phyloP scores from a whole-genome alignment of 352 stramenopile species.

The Phytopythium helicoides region DNA sequence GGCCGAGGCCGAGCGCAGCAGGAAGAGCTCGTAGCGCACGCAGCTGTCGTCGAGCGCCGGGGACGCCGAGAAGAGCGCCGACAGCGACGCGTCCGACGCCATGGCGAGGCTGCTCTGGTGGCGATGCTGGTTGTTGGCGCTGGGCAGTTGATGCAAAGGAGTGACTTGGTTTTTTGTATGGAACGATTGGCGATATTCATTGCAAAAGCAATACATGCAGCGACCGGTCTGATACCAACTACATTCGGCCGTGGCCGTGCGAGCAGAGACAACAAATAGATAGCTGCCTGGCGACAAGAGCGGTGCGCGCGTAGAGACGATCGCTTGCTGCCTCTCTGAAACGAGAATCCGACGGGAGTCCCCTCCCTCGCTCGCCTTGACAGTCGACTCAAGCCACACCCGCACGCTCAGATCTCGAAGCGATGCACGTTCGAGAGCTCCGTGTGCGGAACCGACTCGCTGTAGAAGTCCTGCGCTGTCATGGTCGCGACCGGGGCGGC shows the following conservation, averaged over 20 bases:
- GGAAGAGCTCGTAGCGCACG: conserved; percentile 9
- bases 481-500: conserved; percentile 18
- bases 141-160: too few relatives aligned
- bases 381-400: too few relatives aligned
- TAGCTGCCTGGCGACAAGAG: neutral
- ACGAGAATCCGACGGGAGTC: too few relatives aligned
- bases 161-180: too few relatives aligned
- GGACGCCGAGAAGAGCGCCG: conserved; percentile 4
- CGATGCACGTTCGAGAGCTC: conserved; percentile 37
- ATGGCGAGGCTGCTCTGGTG: neutral
- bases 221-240: too few relatives aligned
- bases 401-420: conserved; percentile 47
- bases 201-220: too few relatives aligned
- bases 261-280: conserved; percentile 6
- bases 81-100: neutral
- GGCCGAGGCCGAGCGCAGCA: neutral
- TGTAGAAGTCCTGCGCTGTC: conserved; percentile 62
- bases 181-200: too few relatives aligned
- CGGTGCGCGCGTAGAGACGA: too few relatives aligned
- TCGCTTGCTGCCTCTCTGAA: too few relatives aligned
- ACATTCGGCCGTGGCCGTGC: neutral
- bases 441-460: conserved; percentile 34
- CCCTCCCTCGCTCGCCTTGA: too few relatives aligned
- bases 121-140: neutral
- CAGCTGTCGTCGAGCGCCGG: conserved; percentile 1